Base-by-base conservation (phyloP, 202 grass and related monocot species). In the Dendrocalamus latiflorus region DNA sequence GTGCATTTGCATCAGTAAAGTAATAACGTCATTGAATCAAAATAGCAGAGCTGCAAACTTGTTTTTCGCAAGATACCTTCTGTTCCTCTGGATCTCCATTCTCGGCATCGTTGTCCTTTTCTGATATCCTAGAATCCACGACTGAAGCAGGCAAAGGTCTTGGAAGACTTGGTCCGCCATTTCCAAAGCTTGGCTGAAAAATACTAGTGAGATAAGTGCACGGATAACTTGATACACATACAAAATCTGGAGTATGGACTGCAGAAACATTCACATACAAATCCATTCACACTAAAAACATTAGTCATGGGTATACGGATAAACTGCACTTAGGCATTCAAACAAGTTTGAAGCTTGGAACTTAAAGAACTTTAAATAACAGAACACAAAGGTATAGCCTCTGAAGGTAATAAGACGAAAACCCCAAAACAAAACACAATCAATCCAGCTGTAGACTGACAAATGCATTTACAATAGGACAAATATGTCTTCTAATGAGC, bases 121-220 rank as follows among this genome's bases (percentile, higher is more conserved):
- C 88, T 70, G 79, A 87, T 75, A 89, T 85, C 77, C 88, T 85
- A 45, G 85, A 83, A 83, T 93, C 90, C 44, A 92, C 70, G 25
- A 90, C 82, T 61, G 94, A 97, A 92, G 89, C 92, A 84, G 95
- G 95, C 72, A 95, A 85, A 83, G 95, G 95, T 84, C 89, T 94
- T 82, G 95, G 95, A 81, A 97, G 91, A 87, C 93, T 64, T 58
- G 82, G 86, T 47, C 80, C 92, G 73, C 76, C 91, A 73, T 91
- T 92, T 83, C 92, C 92, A 78, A 93, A 88, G 79, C 86, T 94
- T 77, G 90, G 89, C 95, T 98, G 87, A 82, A 83, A 83, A 56
- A 58, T 77, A 56, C 16, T 48, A 58, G 49, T 68, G 41, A 81
- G 68, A 26, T 26, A 60, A 76, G 24, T 34, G 53, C 21, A 66